Evolutionary conservation across 2,329 filamentous ascomycete species (phyloP).

Genomic region (Trichoderma sp.): DNA sequence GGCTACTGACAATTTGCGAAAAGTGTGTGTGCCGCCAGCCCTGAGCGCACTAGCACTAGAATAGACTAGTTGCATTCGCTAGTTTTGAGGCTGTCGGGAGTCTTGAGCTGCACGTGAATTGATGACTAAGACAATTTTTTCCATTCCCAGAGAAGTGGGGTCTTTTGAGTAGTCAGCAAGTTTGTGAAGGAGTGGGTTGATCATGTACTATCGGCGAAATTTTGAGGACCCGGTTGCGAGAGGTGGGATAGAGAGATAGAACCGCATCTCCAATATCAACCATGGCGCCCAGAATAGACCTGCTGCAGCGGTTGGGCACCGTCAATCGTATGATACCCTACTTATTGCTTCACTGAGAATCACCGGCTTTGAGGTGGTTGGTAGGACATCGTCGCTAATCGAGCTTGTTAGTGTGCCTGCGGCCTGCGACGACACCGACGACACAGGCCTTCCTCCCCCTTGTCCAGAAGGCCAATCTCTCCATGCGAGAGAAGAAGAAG

Average conservation of each 20-base stretch:
- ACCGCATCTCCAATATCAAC: constrained; percentile 27
- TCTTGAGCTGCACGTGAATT: constrained; percentile 33
- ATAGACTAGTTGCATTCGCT: constrained; percentile 24
- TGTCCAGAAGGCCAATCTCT: constrained; percentile 62
- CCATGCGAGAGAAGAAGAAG: constrained; percentile 61
- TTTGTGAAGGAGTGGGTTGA: background rate
- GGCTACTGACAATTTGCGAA: constrained; percentile 34
- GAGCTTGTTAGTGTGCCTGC: constrained; percentile 54
- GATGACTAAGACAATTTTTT: constrained; percentile 21
- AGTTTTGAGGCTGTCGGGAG: background rate
- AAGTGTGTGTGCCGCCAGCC: constrained; percentile 43
- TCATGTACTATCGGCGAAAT: constrained; percentile 29
- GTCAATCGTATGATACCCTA: constrained; percentile 54
- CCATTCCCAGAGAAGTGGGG: background rate
- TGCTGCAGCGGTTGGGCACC: constrained; percentile 57
- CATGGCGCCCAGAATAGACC: constrained; percentile 67
- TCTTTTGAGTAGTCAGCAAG: constrained; percentile 1
- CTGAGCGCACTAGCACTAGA: constrained; percentile 31
- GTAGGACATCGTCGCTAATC: constrained; percentile 7
- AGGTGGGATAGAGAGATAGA: background rate
- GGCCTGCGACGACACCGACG: constrained; percentile 47
- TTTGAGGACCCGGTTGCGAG: constrained; percentile 29
- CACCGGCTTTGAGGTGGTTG: background rate
- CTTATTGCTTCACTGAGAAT: background rate
- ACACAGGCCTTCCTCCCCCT: constrained; percentile 54